Conservation (phyloP, 2,329 filamentous ascomycete genomes). For the Ophiostoma ulmi region DNA sequence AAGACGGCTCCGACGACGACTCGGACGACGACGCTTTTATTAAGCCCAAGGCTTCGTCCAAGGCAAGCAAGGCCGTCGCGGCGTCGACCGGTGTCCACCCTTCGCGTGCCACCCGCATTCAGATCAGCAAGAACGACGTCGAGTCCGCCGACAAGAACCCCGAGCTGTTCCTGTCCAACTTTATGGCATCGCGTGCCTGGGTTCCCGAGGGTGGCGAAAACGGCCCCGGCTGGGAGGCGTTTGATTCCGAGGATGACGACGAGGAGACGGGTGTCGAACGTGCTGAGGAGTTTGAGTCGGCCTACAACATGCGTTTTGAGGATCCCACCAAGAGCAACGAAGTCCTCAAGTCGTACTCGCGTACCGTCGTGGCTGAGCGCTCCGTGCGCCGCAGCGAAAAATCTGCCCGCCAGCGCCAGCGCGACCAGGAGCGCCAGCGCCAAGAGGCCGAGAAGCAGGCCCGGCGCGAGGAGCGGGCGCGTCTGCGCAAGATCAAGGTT, state of each 20-base stretch:
- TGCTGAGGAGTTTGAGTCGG: constrained; percentile 83
- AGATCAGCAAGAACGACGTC: constrained; percentile 58
- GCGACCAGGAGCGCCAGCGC: constrained; percentile 70
- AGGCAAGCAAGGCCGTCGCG: constrained; percentile 30
- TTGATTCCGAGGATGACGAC: constrained; percentile 89
- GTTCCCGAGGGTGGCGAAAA: constrained; percentile 53
- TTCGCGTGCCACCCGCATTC: constrained; percentile 44
- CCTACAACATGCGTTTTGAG: constrained; percentile 95
- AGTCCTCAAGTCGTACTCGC: constrained; percentile 78
- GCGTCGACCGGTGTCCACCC: constrained; percentile 48
- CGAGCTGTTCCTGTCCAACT: constrained; percentile 90
- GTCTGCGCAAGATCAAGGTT: constrained; percentile 79
- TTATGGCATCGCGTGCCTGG: constrained; percentile 89
- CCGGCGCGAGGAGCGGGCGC: constrained; percentile 73
- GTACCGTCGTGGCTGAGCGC: constrained; percentile 74
- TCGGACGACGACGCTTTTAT: constrained; percentile 72
- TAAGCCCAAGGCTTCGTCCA: constrained; percentile 58
- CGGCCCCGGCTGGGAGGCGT: constrained; percentile 65
- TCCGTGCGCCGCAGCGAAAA: constrained; percentile 82
- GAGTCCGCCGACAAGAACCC: constrained; percentile 75
- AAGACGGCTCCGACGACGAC: constrained; percentile 47
- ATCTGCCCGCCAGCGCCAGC: constrained; percentile 68
- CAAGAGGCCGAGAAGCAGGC: constrained; percentile 74
- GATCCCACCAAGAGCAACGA: constrained; percentile 85
- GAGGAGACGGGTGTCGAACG: constrained; percentile 69